Base-by-base conservation (phyloP, 257 asterid genomes). In the Craterostigma plantagineum region DNA sequence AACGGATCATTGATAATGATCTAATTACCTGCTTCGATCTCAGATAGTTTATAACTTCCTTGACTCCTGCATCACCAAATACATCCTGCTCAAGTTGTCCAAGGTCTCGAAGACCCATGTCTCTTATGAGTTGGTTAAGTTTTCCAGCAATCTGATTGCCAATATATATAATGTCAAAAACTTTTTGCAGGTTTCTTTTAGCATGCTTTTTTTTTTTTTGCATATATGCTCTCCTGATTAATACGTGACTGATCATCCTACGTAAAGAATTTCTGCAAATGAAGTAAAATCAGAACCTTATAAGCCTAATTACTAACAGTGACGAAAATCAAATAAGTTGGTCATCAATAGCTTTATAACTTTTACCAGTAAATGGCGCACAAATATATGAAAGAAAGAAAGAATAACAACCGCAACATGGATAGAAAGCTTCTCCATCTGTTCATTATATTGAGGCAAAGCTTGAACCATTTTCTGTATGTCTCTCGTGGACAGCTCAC, bases 11-110 rank as follows among this genome's bases (percentile, higher is more conserved):
- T 2, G 30, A 23, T 23, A 23, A 40, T 36, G 40, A 12, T 40
- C 4, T 46, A 49, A 30, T 52, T 54, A 90, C 99, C 81, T 57
- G 77, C 23, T 77, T 68, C 1, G 71, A 7, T 72, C 94, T 76
- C 44, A 90, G 57, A 66, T 53, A 83, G 49, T 52, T 68, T 63
- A 90, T 75, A 35, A 90, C 73, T 77, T 90, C 99, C 66, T 90
- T 90, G 9, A 95, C 65, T 64, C 83, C 99, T 55, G 99, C 99
- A 70, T 90, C 95, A 13, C 99, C 99, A 63, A 90, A 90, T 55
- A 83, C 95, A 58, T 80, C 99, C 66, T 90, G 99, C 75, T 90
- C 99, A 57, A 90, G 73, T 55, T 90, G 92, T 51, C 99, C 96
- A 47, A 90, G 96, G 0, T 90, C 94, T 36, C 92, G 75, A 58